These are phyloP conservation scores for Stachybotrys echinatus DNA, from an alignment of 2,329 filamentous ascomycete species.

Conservation along the genomic window DNA sequence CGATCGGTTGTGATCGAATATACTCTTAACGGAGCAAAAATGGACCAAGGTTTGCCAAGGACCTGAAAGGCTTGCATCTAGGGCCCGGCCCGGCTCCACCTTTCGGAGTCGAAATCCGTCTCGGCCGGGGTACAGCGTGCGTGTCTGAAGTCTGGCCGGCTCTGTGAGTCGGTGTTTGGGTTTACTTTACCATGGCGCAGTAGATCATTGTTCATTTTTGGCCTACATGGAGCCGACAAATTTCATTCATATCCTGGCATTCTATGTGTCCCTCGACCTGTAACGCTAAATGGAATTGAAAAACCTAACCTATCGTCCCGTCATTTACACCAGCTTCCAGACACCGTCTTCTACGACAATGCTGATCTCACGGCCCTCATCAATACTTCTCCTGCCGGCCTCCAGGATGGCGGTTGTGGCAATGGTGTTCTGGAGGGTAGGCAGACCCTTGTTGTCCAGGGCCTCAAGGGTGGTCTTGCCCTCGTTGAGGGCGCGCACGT, in stretches of 20 bases:
- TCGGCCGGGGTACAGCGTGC: too few species aligned
- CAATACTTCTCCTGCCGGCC: slow-evolving; percentile 77
- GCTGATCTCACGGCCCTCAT: slow-evolving; percentile 72
- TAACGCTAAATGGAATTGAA: not conserved
- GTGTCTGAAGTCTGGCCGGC: not conserved
- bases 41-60: too few species aligned
- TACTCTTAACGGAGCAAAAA: too few species aligned
- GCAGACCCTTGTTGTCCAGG: slow-evolving; percentile 74
- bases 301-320: not conserved
- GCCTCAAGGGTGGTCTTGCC: slow-evolving; percentile 67
- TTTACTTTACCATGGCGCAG: too few species aligned
- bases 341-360: slow-evolving; percentile 61
- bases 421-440: slow-evolving; percentile 83
- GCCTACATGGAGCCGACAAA: not conserved
- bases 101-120: too few species aligned
- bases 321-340: slow-evolving; percentile 57
- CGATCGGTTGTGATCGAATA: too few species aligned
- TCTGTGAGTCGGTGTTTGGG: too few species aligned
- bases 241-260: not conserved
- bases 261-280: not conserved
- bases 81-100: too few species aligned
- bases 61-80: too few species aligned
- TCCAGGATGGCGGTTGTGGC: slow-evolving; percentile 89
- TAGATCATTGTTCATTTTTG: not conserved
- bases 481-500: slow-evolving; percentile 71